A percentile compares a stretch with the other conserved stretches of the same genome.
Conservation (phyloP, 2,329 filamentous ascomycete species). For the Fusarium decemcellulare region DNA sequence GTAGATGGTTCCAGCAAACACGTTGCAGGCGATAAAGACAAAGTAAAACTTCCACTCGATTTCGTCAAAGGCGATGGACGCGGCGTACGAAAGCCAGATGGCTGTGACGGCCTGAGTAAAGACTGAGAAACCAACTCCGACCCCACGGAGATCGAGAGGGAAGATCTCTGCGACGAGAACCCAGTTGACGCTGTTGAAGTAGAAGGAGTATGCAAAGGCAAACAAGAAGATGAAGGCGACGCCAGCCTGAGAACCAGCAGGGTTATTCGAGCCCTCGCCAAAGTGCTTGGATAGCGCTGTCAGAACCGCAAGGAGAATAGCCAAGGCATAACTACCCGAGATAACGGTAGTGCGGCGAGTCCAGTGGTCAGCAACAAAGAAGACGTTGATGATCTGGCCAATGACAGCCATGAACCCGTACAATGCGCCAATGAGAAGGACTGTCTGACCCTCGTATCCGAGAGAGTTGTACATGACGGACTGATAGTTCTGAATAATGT, state of each 20-base stretch:
- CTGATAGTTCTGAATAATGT: constrained; percentile 53
- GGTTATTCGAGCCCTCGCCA: constrained; percentile 25
- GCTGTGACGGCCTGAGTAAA: constrained; percentile 48
- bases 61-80: constrained; percentile 46
- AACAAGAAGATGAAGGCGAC: constrained; percentile 53
- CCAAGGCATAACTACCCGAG: constrained; percentile 11
- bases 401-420: constrained; percentile 53
- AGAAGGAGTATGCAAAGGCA: constrained; percentile 48
- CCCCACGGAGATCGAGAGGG: constrained; percentile 45
- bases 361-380: constrained; percentile 50
- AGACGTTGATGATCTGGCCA: constrained; percentile 51
- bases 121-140: constrained; percentile 45
- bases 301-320: constrained; percentile 12
- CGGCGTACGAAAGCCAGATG: constrained; percentile 50
- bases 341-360: constrained; percentile 36
- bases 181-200: constrained; percentile 52
- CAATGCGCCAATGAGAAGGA: constrained; percentile 64
- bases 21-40: constrained; percentile 51
- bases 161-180: constrained; percentile 50
- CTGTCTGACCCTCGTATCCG: constrained; percentile 62
- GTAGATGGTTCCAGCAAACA: constrained; percentile 49
- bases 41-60: constrained; percentile 52
- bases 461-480: constrained; percentile 57
- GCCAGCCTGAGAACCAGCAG: constrained; percentile 43
- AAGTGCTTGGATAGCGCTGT: constrained; percentile 22